Percentiles rank a stretch among this genome's conserved stretches.
These are phyloP conservation scores for Penicillium odoratum DNA, from an alignment of 495 filamentous ascomycete genomes.

Conservation along the genomic window DNA sequence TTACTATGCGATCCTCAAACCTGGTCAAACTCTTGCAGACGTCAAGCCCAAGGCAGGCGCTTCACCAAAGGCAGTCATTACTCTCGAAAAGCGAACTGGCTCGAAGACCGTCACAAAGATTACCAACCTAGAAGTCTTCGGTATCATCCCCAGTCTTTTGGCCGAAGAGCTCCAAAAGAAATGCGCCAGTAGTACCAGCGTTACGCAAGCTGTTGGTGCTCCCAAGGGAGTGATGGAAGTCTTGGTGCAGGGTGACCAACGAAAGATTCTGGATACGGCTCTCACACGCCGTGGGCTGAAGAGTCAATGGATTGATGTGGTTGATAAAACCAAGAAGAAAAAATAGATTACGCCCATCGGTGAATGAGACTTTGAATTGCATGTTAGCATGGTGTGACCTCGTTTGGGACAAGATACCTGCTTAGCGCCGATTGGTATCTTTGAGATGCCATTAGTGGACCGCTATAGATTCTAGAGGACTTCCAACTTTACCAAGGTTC, in stretches of 20 bases:
- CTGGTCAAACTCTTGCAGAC: constrained; percentile 47
- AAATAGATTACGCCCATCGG: constrained; percentile 35
- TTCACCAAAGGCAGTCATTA: constrained; percentile 59
- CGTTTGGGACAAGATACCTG: background rate
- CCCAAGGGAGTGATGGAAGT: constrained; percentile 69
- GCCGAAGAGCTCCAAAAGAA: constrained; percentile 71
- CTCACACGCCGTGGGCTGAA: constrained; percentile 60
- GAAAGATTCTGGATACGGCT: constrained; percentile 58
- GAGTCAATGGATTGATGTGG: constrained; percentile 59
- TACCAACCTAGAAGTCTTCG: constrained; percentile 61
- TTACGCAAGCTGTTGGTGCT: constrained; percentile 60
- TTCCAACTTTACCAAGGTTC: too few species aligned
- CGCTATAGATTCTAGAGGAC: too few species aligned
- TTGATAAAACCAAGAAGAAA: constrained; percentile 73
- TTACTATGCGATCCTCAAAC: constrained; percentile 57
- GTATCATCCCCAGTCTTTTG: constrained; percentile 58
- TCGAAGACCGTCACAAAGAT: constrained; percentile 69
- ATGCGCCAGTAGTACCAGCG: constrained; percentile 70
- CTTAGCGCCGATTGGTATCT: background rate
- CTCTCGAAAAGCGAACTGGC: constrained; percentile 64
- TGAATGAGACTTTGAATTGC: background rate
- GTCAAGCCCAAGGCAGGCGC: constrained; percentile 64
- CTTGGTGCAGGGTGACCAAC: constrained; percentile 69
- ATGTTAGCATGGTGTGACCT: background rate
- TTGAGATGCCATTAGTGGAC: too few species aligned